Evolutionary conservation across 1,284 basidiomycete genomes (phyloP), one percentile per base, ranked within the genome.

Genomic region (Macrocystidia cucumis): DNA sequence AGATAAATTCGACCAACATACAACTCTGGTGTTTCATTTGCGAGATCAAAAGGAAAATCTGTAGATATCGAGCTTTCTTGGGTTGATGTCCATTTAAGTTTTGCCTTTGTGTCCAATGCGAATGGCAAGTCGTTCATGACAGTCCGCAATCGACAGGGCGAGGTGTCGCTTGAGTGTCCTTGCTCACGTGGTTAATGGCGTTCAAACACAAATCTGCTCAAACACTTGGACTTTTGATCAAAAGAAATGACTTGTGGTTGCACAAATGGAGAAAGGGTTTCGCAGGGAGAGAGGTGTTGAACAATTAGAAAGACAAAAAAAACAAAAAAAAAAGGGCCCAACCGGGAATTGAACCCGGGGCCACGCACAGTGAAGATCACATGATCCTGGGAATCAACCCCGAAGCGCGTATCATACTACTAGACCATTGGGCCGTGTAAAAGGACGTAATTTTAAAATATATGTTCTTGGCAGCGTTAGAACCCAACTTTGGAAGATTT

Each of bases 1-100:
- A 83, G 65, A 54, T 87, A 87, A 0, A 61, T 72, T 9, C 70
- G 59, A 1, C 55, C 60, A 21, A 74, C 60, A 43, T 63, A 72
- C 43, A 72, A 63, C 13, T 69, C 69, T 14, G 61, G 55, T 0
- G 57, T 50, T 45, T 70, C 67, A 18, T 59, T 44, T 16, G 57
- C 42, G 25, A 62, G 43, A 4, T 56, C 52, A 35, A 76, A 67
- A 2, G 72, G 73, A 44, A 61, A 75, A 12, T 72, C 69, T 30
- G 55, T 56, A 1, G 61, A 54, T 7, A 78, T 51, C 2, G 60
- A 43, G 43, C 70, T 72, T 47, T 74, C 72, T 41, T 78, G 74
- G 1, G 60, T 51, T 25, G 50, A 34, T 6, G 67, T 67, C 74
- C 74, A 77, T 8, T 51, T 51, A 19, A 49, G 29, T 16, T 38